Evolutionary conservation across 2,329 filamentous ascomycete species (phyloP).

Genomic region (Ascomycota sp.): DNA sequence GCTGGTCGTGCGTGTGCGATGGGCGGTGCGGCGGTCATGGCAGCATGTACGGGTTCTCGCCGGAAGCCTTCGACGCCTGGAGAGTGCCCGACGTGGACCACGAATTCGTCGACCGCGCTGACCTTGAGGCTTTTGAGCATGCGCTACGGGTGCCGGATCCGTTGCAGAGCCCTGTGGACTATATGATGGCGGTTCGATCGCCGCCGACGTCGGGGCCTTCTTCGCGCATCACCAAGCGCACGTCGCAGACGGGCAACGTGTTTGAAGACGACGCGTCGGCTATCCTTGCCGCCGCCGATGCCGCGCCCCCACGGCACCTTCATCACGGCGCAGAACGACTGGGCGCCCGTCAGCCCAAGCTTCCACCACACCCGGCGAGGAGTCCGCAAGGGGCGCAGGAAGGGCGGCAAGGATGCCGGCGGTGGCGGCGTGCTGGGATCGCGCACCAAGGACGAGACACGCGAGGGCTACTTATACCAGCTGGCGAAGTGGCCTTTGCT

Average conservation of each 20-base stretch:
- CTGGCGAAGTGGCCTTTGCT: slow-evolving; percentile 86
- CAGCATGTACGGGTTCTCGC: slow-evolving; percentile 32
- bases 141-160: slow-evolving; percentile 69
- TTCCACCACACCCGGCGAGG: slow-evolving; percentile 23
- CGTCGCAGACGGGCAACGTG: slow-evolving; percentile 12
- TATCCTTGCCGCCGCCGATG: slow-evolving; percentile 6
- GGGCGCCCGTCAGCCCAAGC: slow-evolving; percentile 69
- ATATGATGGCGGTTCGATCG: slow-evolving; percentile 19
- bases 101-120: slow-evolving; percentile 54
- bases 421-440: slow-evolving; percentile 31
- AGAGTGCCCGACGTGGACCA: slow-evolving; percentile 59
- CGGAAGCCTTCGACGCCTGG: slow-evolving; percentile 45
- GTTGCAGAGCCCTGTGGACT: slow-evolving; percentile 40
- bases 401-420: slow-evolving; percentile 16
- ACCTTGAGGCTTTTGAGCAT: slow-evolving; percentile 59
- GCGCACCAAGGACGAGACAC: slow-evolving; percentile 69
- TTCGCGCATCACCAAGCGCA: slow-evolving; percentile 21
- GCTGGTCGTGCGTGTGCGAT: too few species aligned
- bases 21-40: too few species aligned
- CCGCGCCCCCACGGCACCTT: slow-evolving; percentile 27
- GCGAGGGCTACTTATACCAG: slow-evolving; percentile 80
- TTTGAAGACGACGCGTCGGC: slow-evolving; percentile 14
- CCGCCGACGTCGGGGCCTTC: slow-evolving; percentile 17
- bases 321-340: slow-evolving; percentile 86
- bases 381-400: slow-evolving; percentile 13